Evolutionary conservation across 2,329 filamentous ascomycete genomes (phyloP), one percentile per base, ranked within the genome.

Genomic region (Fusarium sp.): DNA sequence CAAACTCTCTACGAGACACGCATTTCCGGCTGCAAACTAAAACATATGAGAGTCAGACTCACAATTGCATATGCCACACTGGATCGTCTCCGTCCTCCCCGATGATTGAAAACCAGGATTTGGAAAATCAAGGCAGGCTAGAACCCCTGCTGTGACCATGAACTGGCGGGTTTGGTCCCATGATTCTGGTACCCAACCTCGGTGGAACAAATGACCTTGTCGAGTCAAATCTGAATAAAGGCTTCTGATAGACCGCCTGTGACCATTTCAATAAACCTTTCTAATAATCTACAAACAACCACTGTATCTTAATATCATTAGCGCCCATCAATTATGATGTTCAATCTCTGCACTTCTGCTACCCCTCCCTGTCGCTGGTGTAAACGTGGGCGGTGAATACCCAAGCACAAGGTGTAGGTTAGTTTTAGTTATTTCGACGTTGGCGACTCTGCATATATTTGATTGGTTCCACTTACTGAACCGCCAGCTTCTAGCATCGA

Each of bases 381-480:
- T 61, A 42, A 61, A 60, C 45, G 59, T 56, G 57, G 64, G 74
- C 74, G 74, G 74, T 75, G 74, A 75, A 74, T 66, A 56, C 24
- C 22, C 30, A 64, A 65, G 45, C 57, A 60, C 57, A 62, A 54
- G 46, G 63, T 57, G 51, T 65, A 69, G 67, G 60, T 62, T 70
- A 70, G 58, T 63, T 65, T 57, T 46, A 47, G 53, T 48, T 67
- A 45, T 68, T 74, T 72, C 59, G 60, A 75, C 61, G 44, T 74
- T 41, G 53, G 66, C 69, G 57, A 69, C 49, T 62, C 57, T 65
- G 48, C 65, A 56, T 56, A 49, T 44, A 37, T 70, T 68, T 75
- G 74, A 76, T 76, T 76, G 74, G 74, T 34, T 67, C 61, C 74
- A 65, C 56, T 65, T 62, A 49, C 56, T 74, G 71, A 69, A 64